Base-by-base conservation (phyloP, 768 basidiomycete species). In the Tylopilus vinaceipallidus region DNA sequence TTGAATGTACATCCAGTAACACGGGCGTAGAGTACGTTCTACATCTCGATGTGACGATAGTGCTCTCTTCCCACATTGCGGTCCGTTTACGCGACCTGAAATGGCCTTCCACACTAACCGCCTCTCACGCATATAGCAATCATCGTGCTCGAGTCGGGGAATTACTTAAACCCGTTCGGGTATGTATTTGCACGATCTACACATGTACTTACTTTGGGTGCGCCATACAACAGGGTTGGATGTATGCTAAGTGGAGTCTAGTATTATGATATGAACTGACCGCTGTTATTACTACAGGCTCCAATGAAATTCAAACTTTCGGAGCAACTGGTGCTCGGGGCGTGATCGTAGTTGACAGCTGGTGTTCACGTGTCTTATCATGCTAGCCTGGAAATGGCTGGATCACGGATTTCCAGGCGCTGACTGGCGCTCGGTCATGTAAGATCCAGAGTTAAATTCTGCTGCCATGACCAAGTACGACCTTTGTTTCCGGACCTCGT, bases 241-340 rank as follows among this genome's bases (percentile, higher is more conserved):
- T 57, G 63, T 65, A 59, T 37, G 50, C 42, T 30, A 40, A 14
- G 42, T 56, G 47, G 50, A 50, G 52, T 49, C 37, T 16, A 46
- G 47, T 30, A 29, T 49, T 44, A 49, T 44, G 52, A 39, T 46
- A 42, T 43, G 44, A 42, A 33, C 43, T 41, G 51, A 55, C 49
- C 46, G 44, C 56, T 36, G 24, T 52, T 52, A 63, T 65, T 59
- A 53, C 50, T 41, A 45, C 45, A 39, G 70, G 64, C 46, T 67
- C 62, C 55, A 70, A 68, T 62, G 72, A 75, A 59, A 65, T 73
- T 44, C 67, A 71, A 53, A 68, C 6, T 69, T 19, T 58, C 64
- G 33, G 68, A 72, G 41, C 54, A 65, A 54, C 64, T 72, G 53
- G 63, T 70, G 23, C 54, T 61, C 16, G 53, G 65, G 63, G 67